A percentile compares a stretch with the other conserved stretches of the same genome.
These are phyloP conservation scores for Batrachochytrium dendrobatidis DNA, from an alignment of 371 early-diverging fungal species.

Conservation along the genomic window DNA sequence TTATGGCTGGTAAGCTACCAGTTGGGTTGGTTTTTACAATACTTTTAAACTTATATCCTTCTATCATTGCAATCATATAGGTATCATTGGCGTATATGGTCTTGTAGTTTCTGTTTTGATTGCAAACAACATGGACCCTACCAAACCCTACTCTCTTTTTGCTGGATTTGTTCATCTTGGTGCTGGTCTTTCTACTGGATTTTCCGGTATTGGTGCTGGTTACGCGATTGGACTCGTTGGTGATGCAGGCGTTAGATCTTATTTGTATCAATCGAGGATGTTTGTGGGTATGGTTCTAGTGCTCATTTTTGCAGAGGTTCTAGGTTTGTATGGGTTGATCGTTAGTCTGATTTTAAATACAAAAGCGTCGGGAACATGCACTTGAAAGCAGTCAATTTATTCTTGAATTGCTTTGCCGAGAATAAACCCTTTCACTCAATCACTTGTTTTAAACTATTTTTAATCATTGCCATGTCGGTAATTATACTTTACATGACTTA, in stretches of 20 bases:
- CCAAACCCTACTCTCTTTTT: slow-evolving; percentile 37
- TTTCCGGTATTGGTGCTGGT: slow-evolving; percentile 90
- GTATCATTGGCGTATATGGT: slow-evolving; percentile 96
- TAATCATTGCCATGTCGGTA: too few relatives aligned
- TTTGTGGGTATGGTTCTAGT: slow-evolving; percentile 72
- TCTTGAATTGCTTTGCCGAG: too few relatives aligned
- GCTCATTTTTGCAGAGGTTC: slow-evolving; percentile 49
- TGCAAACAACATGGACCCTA: slow-evolving; percentile 62
- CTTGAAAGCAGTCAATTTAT: too few relatives aligned
- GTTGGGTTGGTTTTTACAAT: neutral
- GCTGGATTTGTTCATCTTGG: slow-evolving; percentile 88
- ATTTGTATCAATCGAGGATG: slow-evolving; percentile 83
- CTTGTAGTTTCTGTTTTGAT: slow-evolving; percentile 89
- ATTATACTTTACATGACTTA: too few relatives aligned
- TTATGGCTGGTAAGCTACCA: slow-evolving; percentile 62
- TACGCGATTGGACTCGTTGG: slow-evolving; percentile 96
- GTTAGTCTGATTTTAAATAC: slow-evolving; percentile 43
- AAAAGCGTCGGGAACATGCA: slow-evolving; percentile 31
- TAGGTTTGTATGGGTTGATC: slow-evolving; percentile 47
- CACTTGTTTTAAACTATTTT: too few relatives aligned
- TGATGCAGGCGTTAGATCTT: slow-evolving; percentile 84
- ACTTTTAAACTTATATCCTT: too few relatives aligned
- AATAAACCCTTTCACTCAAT: too few relatives aligned
- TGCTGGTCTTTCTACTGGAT: slow-evolving; percentile 87
- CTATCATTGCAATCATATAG: slow-evolving; percentile 47